phyloP scores from a whole-genome alignment of 139 green algal species.

The Closterium sp. region DNA sequence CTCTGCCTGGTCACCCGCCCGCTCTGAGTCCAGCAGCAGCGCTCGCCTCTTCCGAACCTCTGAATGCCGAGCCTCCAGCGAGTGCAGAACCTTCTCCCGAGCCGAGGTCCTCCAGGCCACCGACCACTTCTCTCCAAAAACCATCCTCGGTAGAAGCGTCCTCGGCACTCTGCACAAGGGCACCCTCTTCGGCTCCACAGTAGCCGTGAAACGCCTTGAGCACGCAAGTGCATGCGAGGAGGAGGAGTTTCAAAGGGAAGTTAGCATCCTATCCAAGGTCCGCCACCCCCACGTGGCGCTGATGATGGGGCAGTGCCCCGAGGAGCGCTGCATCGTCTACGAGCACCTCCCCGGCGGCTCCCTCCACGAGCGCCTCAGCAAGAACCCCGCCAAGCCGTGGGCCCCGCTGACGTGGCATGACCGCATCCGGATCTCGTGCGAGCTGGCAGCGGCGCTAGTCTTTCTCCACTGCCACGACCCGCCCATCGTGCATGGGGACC shows the following conservation, averaged over 20 bases:
- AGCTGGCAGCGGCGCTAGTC: slow-evolving; percentile 34
- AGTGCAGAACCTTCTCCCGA: not conserved
- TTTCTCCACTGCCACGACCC: not conserved
- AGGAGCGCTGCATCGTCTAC: slow-evolving; percentile 61
- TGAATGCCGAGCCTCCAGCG: not conserved
- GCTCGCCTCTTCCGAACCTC: not conserved
- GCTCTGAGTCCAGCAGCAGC: not conserved
- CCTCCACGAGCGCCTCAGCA: slow-evolving; percentile 53
- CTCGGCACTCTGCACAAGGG: not conserved
- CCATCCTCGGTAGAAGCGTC: not conserved
- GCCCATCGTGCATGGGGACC: slow-evolving; percentile 80
- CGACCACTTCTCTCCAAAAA: not conserved
- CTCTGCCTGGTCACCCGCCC: not conserved
- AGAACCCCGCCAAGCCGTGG: not conserved
- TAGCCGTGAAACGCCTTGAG: not conserved
- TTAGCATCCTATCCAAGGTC: slow-evolving; percentile 54
- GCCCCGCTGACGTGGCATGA: slow-evolving; percentile 48
- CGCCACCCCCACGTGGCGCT: slow-evolving; percentile 66
- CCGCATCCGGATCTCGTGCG: slow-evolving; percentile 55
- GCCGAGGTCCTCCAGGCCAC: not conserved
- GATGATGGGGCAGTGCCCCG: slow-evolving; percentile 60
- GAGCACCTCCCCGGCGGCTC: slow-evolving; percentile 56
- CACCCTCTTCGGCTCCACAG: not conserved
- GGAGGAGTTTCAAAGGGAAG: slow-evolving; percentile 2
- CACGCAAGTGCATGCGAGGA: not conserved